Evolutionary conservation across 345 rosid genomes (phyloP).

Genomic region (Lepidium sativum): DNA sequence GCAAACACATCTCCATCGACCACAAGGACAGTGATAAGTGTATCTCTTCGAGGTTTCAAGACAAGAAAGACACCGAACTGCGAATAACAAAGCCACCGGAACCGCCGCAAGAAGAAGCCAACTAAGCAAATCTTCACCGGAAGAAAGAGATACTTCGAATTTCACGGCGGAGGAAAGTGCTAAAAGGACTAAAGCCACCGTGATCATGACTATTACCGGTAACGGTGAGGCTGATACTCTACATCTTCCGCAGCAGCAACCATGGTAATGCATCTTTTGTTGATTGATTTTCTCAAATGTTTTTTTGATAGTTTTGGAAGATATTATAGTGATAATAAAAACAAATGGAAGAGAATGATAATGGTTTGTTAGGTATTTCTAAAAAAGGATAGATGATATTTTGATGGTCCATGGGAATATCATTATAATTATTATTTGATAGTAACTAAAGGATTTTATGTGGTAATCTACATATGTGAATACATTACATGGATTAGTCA

Average conservation of each 20-base stretch:
- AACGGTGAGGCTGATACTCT: conserved; percentile 19
- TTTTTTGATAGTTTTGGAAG: not conserved
- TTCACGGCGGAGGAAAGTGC: conserved; percentile 33
- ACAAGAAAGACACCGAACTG: conserved; percentile 32
- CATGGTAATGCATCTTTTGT: conserved; percentile 26
- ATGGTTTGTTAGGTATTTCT: conserved; percentile 23
- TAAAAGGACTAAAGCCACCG: conserved; percentile 32
- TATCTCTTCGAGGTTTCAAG: conserved; percentile 20
- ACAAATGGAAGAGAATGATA: not conserved
- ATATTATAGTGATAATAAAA: not conserved
- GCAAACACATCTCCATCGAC: conserved; percentile 36
- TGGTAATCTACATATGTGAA: conserved; percentile 2
- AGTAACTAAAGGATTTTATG: not conserved
- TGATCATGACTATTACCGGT: conserved; percentile 40
- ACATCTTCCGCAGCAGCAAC: conserved; percentile 40
- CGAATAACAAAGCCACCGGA: conserved; percentile 21
- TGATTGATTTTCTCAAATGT: not conserved
- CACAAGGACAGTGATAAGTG: conserved; percentile 26
- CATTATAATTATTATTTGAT: not conserved
- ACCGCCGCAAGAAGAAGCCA: conserved; percentile 34
- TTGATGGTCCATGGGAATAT: conserved; percentile 7
- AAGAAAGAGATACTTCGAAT: conserved; percentile 22
- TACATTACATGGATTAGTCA: not conserved
- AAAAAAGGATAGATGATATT: not conserved
- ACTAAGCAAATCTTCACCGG: conserved; percentile 28